A percentile compares a stretch with the other conserved stretches of the same genome.
Evolutionary conservation across 768 basidiomycete genomes (phyloP).

Genomic region (Lanmaoa rubissima): DNA sequence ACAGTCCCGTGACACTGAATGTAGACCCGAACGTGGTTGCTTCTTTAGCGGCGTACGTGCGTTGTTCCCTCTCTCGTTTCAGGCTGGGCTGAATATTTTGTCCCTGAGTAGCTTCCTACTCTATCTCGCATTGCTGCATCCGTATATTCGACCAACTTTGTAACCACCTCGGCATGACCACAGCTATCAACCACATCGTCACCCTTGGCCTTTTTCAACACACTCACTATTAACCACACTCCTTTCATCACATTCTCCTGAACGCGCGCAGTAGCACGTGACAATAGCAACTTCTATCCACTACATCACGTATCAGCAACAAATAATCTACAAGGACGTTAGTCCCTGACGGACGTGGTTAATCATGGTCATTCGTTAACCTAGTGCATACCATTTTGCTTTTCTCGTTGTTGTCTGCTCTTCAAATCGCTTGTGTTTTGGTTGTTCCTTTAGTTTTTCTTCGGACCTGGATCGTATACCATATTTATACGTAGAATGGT

Average conservation of each 20-base stretch:
- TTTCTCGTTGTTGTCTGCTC: neutral
- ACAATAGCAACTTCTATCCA: neutral
- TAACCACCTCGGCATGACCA: neutral
- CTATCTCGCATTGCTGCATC: slow-evolving; percentile 7
- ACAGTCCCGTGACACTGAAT: slow-evolving; percentile 6
- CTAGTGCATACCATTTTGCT: slow-evolving; percentile 1
- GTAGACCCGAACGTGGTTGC: neutral
- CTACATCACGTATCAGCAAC: slow-evolving; percentile 6
- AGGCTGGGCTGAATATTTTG: neutral
- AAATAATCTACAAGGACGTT: slow-evolving; percentile 12
- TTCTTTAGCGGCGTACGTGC: slow-evolving; percentile 9
- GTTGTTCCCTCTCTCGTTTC: neutral
- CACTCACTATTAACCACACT: neutral
- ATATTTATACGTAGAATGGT: neutral
- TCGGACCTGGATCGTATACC: slow-evolving; percentile 1
- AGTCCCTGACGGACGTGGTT: neutral
- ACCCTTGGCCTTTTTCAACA: neutral
- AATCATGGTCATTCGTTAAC: neutral
- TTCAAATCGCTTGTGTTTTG: neutral
- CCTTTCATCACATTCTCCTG: neutral
- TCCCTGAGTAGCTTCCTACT: neutral
- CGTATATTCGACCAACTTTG: neutral
- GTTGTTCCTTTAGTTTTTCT: neutral
- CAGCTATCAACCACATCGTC: neutral
- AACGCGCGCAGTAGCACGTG: neutral